Conservation (phyloP, 192 early-diverging fungal species). For the Phlyctochytrium arcticum region DNA sequence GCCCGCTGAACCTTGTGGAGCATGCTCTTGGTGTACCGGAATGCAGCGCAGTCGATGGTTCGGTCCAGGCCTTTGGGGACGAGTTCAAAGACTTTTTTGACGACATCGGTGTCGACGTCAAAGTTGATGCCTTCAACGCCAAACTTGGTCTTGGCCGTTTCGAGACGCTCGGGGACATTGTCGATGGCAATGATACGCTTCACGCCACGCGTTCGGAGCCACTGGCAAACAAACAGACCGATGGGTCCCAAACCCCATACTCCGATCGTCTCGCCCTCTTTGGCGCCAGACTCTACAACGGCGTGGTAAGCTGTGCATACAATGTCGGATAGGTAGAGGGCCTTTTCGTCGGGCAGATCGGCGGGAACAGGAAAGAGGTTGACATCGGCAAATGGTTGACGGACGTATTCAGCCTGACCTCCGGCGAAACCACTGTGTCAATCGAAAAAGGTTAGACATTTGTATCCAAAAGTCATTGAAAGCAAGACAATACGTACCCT, state of each 20-base stretch:
- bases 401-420: constrained; percentile 49
- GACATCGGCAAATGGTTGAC: constrained; percentile 49
- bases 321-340: constrained; percentile 49
- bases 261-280: constrained; percentile 45
- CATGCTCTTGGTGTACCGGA: constrained; percentile 47
- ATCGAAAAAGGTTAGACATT: background rate
- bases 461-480: background rate
- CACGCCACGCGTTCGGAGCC: constrained; percentile 11
- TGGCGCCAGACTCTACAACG: constrained; percentile 25
- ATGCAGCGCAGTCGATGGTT: constrained; percentile 51
- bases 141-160: background rate
- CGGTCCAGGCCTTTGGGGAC: constrained; percentile 45
- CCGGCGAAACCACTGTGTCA: constrained; percentile 34
- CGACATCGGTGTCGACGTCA: constrained; percentile 18
- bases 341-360: constrained; percentile 39
- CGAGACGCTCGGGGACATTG: constrained; percentile 10
- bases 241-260: constrained; percentile 54
- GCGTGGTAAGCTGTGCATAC: constrained; percentile 52
- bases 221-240: constrained; percentile 39
- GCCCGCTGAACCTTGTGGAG: constrained; percentile 44
- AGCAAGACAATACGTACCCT: background rate
- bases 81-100: constrained; percentile 23
- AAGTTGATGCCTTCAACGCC: constrained; percentile 25
- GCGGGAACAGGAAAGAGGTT: constrained; percentile 49
- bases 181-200: constrained; percentile 25